phyloP scores from a whole-genome alignment of 2,329 filamentous ascomycete species.

The Venturiaceae sp. region DNA sequence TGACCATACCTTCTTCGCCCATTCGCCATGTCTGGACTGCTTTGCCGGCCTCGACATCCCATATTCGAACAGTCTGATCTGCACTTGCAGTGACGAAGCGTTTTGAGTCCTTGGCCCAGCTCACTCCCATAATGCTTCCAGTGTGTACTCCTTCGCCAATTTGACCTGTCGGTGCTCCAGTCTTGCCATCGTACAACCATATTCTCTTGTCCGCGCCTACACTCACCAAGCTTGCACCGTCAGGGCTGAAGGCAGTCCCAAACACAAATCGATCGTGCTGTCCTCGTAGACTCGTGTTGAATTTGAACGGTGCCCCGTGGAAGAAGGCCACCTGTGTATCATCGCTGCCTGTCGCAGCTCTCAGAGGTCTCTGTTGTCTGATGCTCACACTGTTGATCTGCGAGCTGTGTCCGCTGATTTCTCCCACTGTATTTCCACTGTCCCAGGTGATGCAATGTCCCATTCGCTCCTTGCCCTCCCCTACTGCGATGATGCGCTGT shows the following conservation, averaged over 20 bases:
- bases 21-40: constrained; percentile 76
- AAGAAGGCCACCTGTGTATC: constrained; percentile 87
- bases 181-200: constrained; percentile 94
- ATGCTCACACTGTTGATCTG: constrained; percentile 87
- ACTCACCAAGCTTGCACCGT: constrained; percentile 71
- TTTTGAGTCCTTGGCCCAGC: constrained; percentile 81
- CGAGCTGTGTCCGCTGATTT: constrained; percentile 85
- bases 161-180: constrained; percentile 67
- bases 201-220: constrained; percentile 90
- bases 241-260: constrained; percentile 79
- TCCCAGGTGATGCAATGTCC: constrained; percentile 92
- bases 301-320: constrained; percentile 92
- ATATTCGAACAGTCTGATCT: constrained; percentile 82
- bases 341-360: constrained; percentile 84
- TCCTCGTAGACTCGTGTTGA: constrained; percentile 69
- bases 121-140: constrained; percentile 85
- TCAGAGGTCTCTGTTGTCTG: constrained; percentile 78
- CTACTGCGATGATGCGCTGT: constrained; percentile 91
- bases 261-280: constrained; percentile 86
- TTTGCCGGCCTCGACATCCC: constrained; percentile 77
- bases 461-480: constrained; percentile 86
- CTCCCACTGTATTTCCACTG: constrained; percentile 90
- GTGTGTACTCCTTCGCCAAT: constrained; percentile 81
- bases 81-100: constrained; percentile 84
- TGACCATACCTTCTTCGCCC: constrained; percentile 62